These are phyloP conservation scores for Boletellus emodensis DNA, from an alignment of 768 basidiomycete species.

Conservation along the genomic window DNA sequence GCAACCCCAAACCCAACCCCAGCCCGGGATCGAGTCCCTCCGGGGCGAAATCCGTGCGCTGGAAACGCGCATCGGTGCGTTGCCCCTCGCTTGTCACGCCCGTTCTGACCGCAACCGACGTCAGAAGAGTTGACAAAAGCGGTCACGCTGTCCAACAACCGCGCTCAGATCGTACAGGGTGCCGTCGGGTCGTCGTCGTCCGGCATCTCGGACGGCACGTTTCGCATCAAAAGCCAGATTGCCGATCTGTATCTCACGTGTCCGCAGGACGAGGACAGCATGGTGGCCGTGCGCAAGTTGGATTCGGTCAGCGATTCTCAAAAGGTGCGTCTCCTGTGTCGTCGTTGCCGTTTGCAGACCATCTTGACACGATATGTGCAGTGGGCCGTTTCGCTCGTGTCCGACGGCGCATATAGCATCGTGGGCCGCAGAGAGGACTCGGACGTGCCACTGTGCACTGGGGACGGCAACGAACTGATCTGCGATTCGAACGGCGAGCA, in stretches of 20 bases:
- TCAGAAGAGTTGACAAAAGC: constrained; percentile 3
- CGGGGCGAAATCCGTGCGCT: constrained; percentile 2
- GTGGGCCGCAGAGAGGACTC: neutral
- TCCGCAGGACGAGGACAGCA: constrained; percentile 4
- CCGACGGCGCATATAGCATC: constrained; percentile 2
- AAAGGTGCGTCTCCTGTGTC: neutral
- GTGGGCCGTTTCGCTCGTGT: constrained; percentile 1
- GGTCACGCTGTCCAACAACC: neutral
- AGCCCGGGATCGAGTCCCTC: neutral
- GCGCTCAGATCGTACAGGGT: neutral
- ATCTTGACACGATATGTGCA: neutral
- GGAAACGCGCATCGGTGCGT: constrained; percentile 3
- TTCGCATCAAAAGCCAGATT: constrained; percentile 1
- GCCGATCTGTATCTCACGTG: constrained; percentile 2
- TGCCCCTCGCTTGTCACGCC: no score
- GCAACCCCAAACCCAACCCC: neutral
- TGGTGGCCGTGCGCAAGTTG: neutral
- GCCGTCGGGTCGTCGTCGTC: neutral
- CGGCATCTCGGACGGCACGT: constrained; percentile 1
- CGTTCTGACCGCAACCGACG: neutral
- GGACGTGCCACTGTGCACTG: neutral
- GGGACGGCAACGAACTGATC: constrained; percentile 3
- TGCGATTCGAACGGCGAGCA: constrained; percentile 2
- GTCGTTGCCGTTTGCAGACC: neutral
- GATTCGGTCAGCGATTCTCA: neutral